Evolutionary conservation across 129 eudicot genomes (phyloP).

Genomic region (Chrysanthemum lavandulifolium): DNA sequence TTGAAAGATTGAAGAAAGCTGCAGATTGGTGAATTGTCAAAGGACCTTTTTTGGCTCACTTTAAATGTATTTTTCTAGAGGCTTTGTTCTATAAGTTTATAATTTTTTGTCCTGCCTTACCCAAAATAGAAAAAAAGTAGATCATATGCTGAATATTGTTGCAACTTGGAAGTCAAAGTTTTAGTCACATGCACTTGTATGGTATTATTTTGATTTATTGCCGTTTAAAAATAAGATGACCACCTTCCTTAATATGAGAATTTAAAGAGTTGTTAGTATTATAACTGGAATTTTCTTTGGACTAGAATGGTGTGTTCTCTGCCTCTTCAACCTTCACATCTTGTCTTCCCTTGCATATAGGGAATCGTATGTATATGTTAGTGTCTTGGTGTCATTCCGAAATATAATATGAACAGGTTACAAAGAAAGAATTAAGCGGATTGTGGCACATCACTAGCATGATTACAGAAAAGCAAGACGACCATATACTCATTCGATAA

Average conservation of each 20-base stretch:
- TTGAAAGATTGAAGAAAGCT: background rate
- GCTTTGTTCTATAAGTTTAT: background rate
- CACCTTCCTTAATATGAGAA: background rate
- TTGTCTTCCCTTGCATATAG: too few species aligned
- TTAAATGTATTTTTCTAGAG: background rate
- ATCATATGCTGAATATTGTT: background rate
- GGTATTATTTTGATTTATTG: background rate
- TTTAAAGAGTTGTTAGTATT: background rate
- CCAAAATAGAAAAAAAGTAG: background rate
- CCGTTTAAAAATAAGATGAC: background rate
- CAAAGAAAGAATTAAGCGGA: too few species aligned
- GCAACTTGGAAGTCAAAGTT: background rate
- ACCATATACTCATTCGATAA: too few species aligned
- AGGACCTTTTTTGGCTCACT: background rate
- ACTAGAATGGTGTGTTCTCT: too few species aligned
- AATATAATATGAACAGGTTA: too few species aligned
- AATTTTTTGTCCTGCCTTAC: background rate
- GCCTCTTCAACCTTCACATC: too few species aligned
- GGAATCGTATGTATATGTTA: too few species aligned
- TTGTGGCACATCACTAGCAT: too few species aligned
- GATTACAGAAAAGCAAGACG: too few species aligned
- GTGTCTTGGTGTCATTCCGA: too few species aligned
- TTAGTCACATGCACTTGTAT: background rate
- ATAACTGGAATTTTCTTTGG: too few species aligned
- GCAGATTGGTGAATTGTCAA: background rate